Conservation (phyloP, 73 alveolate genomes). For the Symbiodinium pilosum region DNA sequence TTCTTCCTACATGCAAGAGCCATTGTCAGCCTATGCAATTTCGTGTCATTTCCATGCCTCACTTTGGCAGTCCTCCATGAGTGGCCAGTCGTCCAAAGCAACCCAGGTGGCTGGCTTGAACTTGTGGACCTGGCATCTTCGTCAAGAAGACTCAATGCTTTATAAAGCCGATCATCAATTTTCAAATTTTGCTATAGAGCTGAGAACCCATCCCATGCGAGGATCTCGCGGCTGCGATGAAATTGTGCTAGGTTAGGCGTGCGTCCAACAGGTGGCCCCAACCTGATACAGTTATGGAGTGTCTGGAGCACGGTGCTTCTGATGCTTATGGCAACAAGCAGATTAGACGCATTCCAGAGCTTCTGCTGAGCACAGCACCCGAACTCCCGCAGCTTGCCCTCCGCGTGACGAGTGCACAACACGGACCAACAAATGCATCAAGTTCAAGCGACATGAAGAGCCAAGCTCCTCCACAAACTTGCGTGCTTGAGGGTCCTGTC, state of each 20-base stretch:
- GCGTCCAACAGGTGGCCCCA: conserved; percentile 82
- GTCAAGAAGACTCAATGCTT: background rate
- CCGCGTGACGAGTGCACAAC: background rate
- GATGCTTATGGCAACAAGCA: background rate
- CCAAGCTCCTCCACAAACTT: conserved; percentile 34
- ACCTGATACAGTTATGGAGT: no score
- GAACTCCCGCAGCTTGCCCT: conserved; percentile 54
- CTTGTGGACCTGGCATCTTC: background rate
- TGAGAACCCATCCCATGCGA: conserved; percentile 31
- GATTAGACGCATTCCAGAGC: background rate
- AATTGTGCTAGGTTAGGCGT: conserved; percentile 91
- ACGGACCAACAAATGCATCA: no score
- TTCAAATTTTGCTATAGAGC: background rate
- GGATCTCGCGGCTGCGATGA: conserved; percentile 85
- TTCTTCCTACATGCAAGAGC: background rate
- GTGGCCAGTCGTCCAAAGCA: conserved; percentile 91
- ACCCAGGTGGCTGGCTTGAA: conserved; percentile 80
- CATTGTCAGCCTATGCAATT: background rate
- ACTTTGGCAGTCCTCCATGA: conserved; percentile 17
- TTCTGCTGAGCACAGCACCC: background rate
- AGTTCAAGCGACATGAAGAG: background rate
- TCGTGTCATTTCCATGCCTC: no score
- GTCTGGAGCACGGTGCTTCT: no score
- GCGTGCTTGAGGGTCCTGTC: conserved; percentile 59
- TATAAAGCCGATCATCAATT: background rate